Evolutionary conservation across 1,284 basidiomycete species (phyloP).

Genomic region (Omphalotus olearius): DNA sequence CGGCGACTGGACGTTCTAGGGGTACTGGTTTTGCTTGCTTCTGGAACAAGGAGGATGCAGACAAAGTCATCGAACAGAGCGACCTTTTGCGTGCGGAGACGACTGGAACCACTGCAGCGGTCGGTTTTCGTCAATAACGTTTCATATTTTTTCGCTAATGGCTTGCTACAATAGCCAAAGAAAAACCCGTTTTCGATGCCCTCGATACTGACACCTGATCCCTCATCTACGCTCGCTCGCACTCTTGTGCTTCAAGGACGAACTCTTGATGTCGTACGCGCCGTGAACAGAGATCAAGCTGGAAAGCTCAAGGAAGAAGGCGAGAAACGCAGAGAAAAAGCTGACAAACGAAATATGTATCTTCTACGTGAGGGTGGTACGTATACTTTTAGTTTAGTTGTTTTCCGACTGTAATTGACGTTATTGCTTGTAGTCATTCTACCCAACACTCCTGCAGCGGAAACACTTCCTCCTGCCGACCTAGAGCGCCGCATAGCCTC

Average conservation of each 20-base stretch:
- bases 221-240: constrained; percentile 81
- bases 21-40: constrained; percentile 98
- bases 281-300: constrained; percentile 89
- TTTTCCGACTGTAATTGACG: background rate
- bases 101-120: constrained; percentile 30
- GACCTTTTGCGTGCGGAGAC: constrained; percentile 69
- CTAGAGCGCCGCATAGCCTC: constrained; percentile 80
- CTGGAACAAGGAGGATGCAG: constrained; percentile 92
- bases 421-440: constrained; percentile 63
- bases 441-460: constrained; percentile 79
- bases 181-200: constrained; percentile 85
- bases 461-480: constrained; percentile 56
- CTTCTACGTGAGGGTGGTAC: constrained; percentile 92
- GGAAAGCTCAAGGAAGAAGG: constrained; percentile 83
- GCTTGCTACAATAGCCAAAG: constrained; percentile 36
- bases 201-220: constrained; percentile 92
- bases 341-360: constrained; percentile 95
- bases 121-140: constrained; percentile 17
- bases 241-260: constrained; percentile 89
- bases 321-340: constrained; percentile 82
- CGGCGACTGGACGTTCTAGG: constrained; percentile 77
- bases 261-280: constrained; percentile 86
- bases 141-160: constrained; percentile 2
- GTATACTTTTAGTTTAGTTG: constrained; percentile 21
- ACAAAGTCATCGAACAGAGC: constrained; percentile 81